A percentile compares a stretch with the other conserved stretches of the same genome.
These are phyloP conservation scores for Malus hybrid DNA, from an alignment of 331 rosid species.

Conservation along the genomic window DNA sequence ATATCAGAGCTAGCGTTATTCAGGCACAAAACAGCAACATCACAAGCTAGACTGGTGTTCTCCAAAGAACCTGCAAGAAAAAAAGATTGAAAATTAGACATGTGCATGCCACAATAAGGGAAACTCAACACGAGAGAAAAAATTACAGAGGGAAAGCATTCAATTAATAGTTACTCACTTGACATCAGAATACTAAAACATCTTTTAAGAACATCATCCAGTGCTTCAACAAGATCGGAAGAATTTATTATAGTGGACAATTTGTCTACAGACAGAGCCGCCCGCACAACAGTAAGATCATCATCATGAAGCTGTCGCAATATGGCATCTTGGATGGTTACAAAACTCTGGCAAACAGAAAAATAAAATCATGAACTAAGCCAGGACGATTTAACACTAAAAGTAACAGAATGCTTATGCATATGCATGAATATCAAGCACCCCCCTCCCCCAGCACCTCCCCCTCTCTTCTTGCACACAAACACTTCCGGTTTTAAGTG, in stretches of 20 bases:
- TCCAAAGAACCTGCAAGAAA: slow-evolving; percentile 50
- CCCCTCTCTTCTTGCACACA: neutral
- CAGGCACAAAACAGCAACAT: slow-evolving; percentile 61
- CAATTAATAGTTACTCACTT: slow-evolving; percentile 35
- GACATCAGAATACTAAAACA: slow-evolving; percentile 43
- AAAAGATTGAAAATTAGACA: neutral
- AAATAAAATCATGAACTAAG: slow-evolving; percentile 4
- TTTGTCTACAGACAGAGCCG: slow-evolving; percentile 56
- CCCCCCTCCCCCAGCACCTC: neutral
- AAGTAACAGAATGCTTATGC: neutral
- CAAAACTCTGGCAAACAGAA: slow-evolving; percentile 47
- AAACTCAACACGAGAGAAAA: neutral
- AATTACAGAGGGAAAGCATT: slow-evolving; percentile 1
- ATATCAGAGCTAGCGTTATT: slow-evolving; percentile 36
- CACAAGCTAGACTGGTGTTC: slow-evolving; percentile 36
- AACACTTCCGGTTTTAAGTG: neutral
- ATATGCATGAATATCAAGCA: neutral
- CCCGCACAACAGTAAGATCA: slow-evolving; percentile 76
- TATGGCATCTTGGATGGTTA: slow-evolving; percentile 56
- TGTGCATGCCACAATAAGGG: neutral
- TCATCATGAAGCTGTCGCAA: slow-evolving; percentile 68
- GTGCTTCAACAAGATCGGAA: slow-evolving; percentile 54
- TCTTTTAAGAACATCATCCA: slow-evolving; percentile 49
- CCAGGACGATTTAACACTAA: neutral
- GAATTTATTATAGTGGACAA: slow-evolving; percentile 41